Evolutionary conservation across 2,329 filamentous ascomycete species (phyloP), one percentile per base, ranked within the genome.

Genomic region (Trichoderma sp.): DNA sequence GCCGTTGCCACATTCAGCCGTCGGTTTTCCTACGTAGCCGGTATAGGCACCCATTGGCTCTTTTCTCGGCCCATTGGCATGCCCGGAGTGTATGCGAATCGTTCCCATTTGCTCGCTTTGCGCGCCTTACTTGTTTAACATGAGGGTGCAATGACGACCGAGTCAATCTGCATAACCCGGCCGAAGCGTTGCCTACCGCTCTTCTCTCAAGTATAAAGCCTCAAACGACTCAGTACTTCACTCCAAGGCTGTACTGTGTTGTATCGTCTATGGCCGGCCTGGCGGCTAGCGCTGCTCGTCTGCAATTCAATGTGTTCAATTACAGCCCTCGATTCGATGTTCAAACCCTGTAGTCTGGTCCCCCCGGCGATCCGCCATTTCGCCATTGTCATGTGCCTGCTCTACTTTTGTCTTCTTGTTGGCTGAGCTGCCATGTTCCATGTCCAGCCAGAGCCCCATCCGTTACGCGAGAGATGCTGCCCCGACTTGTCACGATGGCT

Each of bases 91-190:
- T 11, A 28, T 26, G 28, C 28, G 28, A 26, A 6, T 5, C 6
- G n/a, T 34, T 32, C 28, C 39, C 39, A 69, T 62, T 69, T 53
- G 66, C 55, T 50, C 36, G 66, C 66, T 61, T 61, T 61, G n/a
- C 50, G 66, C 66, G 66, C 66, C 36, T 68, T 17, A 26, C 4
- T 39, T 39, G 6, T 30, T 43, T 9, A 20, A 36, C 58, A 39
- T 11, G n/a, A 62, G 13, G 20, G 32, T 13, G 20, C 15, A 34
- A 57, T 36, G 30, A 34, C 30, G 17, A 26, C 34, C 34, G 53
- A 50, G 55, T 32, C 39, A 68, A 59, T 59, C 39, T 62, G 66
- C 66, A 67, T 58, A 30, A 43, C 55, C 55, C 55, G 9, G 28
- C 26, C 5, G 13, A n/a, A 63, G 8, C 15, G 17, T n/a, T 26